These are phyloP conservation scores for Nidularia sp. DNA, from an alignment of 768 basidiomycete species.

Conservation along the genomic window DNA sequence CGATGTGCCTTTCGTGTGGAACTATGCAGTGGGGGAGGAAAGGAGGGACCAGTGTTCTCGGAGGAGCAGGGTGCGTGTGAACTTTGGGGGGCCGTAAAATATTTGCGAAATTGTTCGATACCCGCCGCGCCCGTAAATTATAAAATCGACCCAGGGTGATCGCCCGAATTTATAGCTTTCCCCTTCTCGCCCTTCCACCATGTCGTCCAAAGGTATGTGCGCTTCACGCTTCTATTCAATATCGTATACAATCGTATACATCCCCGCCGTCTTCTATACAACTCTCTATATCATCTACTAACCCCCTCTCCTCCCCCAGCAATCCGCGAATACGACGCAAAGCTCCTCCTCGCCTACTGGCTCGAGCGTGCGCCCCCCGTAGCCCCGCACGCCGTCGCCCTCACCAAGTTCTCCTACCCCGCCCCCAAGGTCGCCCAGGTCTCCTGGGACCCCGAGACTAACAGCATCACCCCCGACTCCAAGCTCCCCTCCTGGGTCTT, in stretches of 20 bases:
- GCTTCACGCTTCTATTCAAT: not conserved
- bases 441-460: conserved; percentile 75
- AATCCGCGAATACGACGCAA: conserved; percentile 98
- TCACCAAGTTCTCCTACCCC: conserved; percentile 62
- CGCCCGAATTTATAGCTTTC: not conserved
- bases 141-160: too few relatives aligned
- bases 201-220: not conserved
- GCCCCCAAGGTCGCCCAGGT: conserved; percentile 81
- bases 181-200: not conserved
- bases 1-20: too few relatives aligned
- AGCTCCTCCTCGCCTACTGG: conserved; percentile 97
- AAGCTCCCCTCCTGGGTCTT: conserved; percentile 78
- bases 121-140: not conserved
- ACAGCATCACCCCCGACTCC: conserved; percentile 44
- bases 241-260: not conserved
- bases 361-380: conserved; percentile 85
- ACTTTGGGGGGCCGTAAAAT: not conserved
- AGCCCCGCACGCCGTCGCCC: conserved; percentile 50
- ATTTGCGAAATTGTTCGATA: not conserved
- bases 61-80: not conserved
- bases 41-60: too few relatives aligned
- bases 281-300: too few relatives aligned
- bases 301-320: conserved; percentile 17
- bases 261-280: too few relatives aligned
- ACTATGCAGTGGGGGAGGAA: too few relatives aligned